Percentiles rank a stretch among this genome's conserved stretches.
Conservation (phyloP, 78 protist species). For the Dictyostelium capitatum region DNA sequence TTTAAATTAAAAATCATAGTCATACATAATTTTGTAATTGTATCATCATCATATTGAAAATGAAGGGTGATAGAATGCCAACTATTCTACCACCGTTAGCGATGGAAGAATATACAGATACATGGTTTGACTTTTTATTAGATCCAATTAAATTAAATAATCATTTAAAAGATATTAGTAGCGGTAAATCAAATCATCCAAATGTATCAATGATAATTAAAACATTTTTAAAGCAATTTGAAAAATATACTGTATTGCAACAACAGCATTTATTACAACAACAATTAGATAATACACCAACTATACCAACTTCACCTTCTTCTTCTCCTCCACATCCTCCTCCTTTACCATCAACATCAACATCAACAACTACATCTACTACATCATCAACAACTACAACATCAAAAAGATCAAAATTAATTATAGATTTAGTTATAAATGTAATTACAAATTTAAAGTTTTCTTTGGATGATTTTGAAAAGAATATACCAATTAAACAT, state of each 20-base stretch:
- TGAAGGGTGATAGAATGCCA: slow-evolving; percentile 82
- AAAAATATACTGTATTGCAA: slow-evolving; percentile 8
- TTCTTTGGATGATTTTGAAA: slow-evolving; percentile 54
- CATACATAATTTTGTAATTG: background rate
- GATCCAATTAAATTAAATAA: slow-evolving; percentile 26
- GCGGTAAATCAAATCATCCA: slow-evolving; percentile 61
- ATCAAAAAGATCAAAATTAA: slow-evolving; percentile 18
- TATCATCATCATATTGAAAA: too few relatives aligned
- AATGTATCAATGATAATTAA: slow-evolving; percentile 27
- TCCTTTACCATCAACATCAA: too few relatives aligned
- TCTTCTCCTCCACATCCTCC: background rate
- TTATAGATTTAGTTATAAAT: slow-evolving; percentile 12
- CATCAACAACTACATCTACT: background rate
- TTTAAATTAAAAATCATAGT: background rate
- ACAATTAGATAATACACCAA: background rate
- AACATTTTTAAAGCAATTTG: slow-evolving; percentile 66
- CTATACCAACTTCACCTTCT: background rate
- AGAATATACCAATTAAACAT: slow-evolving; percentile 42
- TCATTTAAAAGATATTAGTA: slow-evolving; percentile 48
- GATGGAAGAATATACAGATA: slow-evolving; percentile 76
- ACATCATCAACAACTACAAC: background rate
- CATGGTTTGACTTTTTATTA: slow-evolving; percentile 55
- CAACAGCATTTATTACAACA: background rate
- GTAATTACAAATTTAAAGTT: slow-evolving; percentile 18
- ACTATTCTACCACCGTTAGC: slow-evolving; percentile 58